Percentiles rank a stretch among this genome's conserved stretches.
Conservation (phyloP, 2,329 filamentous ascomycete species). For the Neofusicoccum sp. region DNA sequence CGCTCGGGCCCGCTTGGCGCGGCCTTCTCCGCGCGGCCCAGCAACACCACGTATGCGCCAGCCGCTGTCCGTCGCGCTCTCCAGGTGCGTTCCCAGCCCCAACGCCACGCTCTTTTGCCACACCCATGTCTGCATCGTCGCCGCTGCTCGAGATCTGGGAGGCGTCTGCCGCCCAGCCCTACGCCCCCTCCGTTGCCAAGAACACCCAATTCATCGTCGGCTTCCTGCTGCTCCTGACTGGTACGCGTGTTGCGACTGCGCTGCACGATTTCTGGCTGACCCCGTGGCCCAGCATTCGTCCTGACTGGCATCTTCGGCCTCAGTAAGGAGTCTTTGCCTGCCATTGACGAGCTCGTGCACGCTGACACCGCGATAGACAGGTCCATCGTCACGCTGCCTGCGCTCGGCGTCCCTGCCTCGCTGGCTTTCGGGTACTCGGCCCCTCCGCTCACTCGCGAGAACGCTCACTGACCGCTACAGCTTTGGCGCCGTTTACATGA, state of each 20-base stretch:
- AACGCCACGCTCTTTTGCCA: background rate
- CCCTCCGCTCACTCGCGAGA: background rate
- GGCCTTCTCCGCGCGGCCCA: constrained; percentile 4
- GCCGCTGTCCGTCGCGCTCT: background rate
- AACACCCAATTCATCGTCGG: constrained; percentile 79
- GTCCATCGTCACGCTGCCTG: constrained; percentile 70
- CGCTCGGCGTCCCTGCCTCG: constrained; percentile 83
- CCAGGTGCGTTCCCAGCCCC: constrained; percentile 4
- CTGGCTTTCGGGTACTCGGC: constrained; percentile 73
- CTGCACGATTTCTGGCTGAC: constrained; percentile 27
- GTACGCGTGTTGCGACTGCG: constrained; percentile 37
- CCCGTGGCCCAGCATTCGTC: constrained; percentile 52
- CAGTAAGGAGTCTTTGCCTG: constrained; percentile 55
- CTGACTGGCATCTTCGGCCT: constrained; percentile 79
- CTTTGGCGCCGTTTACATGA: constrained; percentile 95
- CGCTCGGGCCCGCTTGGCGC: background rate
- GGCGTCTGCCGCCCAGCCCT: constrained; percentile 83
- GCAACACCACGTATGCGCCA: constrained; percentile 16
- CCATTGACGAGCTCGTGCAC: background rate
- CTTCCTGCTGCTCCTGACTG: constrained; percentile 70
- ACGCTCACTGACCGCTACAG: constrained; percentile 48
- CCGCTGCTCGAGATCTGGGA: constrained; percentile 84
- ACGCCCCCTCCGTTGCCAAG: constrained; percentile 77
- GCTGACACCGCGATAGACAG: constrained; percentile 61
- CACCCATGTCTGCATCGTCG: constrained; percentile 25